These are phyloP conservation scores for Fraxinus dipetala DNA, from an alignment of 305 asterid genomes.

Conservation along the genomic window DNA sequence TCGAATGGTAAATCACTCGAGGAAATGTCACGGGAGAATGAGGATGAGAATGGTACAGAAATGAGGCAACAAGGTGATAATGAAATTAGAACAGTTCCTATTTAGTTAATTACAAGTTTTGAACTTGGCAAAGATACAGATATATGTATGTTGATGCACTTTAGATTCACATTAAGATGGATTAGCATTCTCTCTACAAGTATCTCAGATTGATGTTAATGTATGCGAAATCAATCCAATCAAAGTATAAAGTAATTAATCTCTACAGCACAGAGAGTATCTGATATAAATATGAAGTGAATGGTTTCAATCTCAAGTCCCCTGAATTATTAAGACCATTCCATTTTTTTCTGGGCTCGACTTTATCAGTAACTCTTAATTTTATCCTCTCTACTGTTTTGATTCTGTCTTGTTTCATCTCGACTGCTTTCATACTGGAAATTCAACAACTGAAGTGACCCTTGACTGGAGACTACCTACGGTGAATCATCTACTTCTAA, in stretches of 20 bases:
- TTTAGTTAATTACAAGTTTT: constrained; percentile 5
- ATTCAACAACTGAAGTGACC: no score
- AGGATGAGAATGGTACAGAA: constrained; percentile 18
- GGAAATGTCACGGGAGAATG: constrained; percentile 44
- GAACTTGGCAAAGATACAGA: neutral
- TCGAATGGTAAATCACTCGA: constrained; percentile 52
- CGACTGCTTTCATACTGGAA: neutral
- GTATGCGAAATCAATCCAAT: neutral
- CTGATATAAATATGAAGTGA: neutral
- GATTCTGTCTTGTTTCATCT: neutral
- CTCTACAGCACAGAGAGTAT: neutral
- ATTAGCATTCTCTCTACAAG: neutral
- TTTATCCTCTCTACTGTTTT: neutral
- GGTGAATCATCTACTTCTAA: neutral
- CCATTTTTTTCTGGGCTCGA: neutral
- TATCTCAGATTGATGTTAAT: neutral
- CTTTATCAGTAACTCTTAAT: no score
- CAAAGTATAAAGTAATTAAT: neutral
- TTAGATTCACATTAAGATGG: neutral
- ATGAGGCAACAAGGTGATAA: constrained; percentile 6
- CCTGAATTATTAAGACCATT: neutral
- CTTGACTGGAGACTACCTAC: no score
- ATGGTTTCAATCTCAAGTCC: neutral
- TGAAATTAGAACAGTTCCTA: constrained; percentile 29
- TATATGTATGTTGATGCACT: neutral